Evolutionary conservation across 805 yeast species (phyloP).

Genomic region (Candida tibetensis): DNA sequence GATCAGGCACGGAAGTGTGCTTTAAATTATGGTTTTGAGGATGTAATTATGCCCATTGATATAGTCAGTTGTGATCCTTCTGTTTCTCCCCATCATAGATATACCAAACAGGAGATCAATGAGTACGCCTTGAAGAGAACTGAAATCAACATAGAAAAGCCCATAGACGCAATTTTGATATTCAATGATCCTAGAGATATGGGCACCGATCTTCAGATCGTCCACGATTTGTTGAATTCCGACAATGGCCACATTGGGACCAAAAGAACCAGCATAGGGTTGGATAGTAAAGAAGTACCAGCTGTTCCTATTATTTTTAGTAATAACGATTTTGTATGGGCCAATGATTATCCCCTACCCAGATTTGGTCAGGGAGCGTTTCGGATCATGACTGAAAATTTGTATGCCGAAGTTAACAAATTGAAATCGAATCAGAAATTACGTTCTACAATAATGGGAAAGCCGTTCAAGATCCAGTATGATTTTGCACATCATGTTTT

Average conservation of each 20-base stretch:
- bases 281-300: conserved; percentile 35
- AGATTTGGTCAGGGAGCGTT: conserved; percentile 93
- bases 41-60: conserved; percentile 73
- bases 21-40: conserved; percentile 67
- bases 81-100: conserved; percentile 69
- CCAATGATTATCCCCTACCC: conserved; percentile 73
- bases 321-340: conserved; percentile 84
- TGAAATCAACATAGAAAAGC: conserved; percentile 26
- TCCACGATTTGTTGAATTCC: conserved; percentile 66
- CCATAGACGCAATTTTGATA: conserved; percentile 74
- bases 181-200: conserved; percentile 89
- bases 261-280: conserved; percentile 27
- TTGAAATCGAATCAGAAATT: conserved; percentile 27
- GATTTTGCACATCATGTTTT: conserved; percentile 78
- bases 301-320: conserved; percentile 73
- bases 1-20: conserved; percentile 75
- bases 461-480: conserved; percentile 76
- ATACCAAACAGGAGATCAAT: conserved; percentile 42
- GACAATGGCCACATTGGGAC: conserved; percentile 66
- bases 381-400: conserved; percentile 56
- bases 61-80: conserved; percentile 54
- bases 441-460: conserved; percentile 62
- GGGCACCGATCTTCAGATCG: conserved; percentile 80
- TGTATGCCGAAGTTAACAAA: conserved; percentile 55
- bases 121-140: conserved; percentile 37